phyloP scores from a whole-genome alignment of 495 filamentous ascomycete species.

The Penicillium subrubescens region DNA sequence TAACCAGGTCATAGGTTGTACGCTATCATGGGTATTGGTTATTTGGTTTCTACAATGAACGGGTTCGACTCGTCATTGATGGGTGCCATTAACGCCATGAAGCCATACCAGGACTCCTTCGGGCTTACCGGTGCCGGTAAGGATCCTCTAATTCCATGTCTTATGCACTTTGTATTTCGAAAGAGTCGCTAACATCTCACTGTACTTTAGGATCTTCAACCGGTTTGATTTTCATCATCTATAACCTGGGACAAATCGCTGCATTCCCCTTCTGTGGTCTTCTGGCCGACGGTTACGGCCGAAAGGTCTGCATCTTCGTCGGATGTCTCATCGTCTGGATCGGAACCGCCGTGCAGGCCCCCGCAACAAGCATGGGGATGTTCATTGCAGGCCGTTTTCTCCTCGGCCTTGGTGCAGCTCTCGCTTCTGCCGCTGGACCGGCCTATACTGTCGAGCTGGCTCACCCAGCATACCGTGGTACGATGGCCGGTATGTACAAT shows the following conservation, averaged over 20 bases:
- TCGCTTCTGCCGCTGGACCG: slow-evolving; percentile 68
- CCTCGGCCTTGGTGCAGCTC: slow-evolving; percentile 72
- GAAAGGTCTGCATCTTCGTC: slow-evolving; percentile 64
- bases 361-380: slow-evolving; percentile 45
- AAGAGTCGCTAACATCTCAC: not conserved
- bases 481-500: slow-evolving; percentile 47
- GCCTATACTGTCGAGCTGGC: slow-evolving; percentile 75
- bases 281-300: slow-evolving; percentile 37
- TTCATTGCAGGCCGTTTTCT: slow-evolving; percentile 79
- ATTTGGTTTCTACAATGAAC: slow-evolving; percentile 1
- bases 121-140: slow-evolving; percentile 1
- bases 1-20: not conserved
- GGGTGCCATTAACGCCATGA: slow-evolving; percentile 5
- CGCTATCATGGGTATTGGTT: slow-evolving; percentile 2
- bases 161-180: not conserved
- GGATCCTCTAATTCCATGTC: not conserved
- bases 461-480: slow-evolving; percentile 70
- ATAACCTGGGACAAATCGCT: slow-evolving; percentile 2
- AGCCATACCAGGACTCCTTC: slow-evolving; percentile 2
- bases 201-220: not conserved
- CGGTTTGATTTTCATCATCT: slow-evolving; percentile 6
- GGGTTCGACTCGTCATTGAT: slow-evolving; percentile 4
- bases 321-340: slow-evolving; percentile 62
- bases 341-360: slow-evolving; percentile 60
- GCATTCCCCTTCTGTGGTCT: slow-evolving; percentile 1